phyloP scores from a whole-genome alignment of 1,284 basidiomycete genomes.

The Papiliotrema flavescens region DNA sequence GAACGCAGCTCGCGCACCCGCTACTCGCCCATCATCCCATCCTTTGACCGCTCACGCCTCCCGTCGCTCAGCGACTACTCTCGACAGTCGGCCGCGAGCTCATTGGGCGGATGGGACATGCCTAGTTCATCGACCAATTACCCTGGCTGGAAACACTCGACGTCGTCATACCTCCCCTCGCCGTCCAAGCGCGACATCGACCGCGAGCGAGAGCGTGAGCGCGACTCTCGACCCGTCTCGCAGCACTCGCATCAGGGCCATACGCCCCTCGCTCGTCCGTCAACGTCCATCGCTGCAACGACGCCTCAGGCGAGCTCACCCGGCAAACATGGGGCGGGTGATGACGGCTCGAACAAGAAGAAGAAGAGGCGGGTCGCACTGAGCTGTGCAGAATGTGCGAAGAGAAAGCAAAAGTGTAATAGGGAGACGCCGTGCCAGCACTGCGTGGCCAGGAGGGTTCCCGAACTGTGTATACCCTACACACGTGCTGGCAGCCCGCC shows the following conservation, averaged over 20 bases:
- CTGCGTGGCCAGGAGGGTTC: conserved; percentile 38
- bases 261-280: not conserved
- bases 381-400: conserved; percentile 43
- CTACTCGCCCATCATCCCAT: not conserved
- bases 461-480: conserved; percentile 39
- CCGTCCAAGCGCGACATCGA: not conserved
- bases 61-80: not conserved
- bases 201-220: not conserved
- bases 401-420: conserved; percentile 46
- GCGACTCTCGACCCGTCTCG: not conserved
- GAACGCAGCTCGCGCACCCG: not conserved
- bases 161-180: not conserved
- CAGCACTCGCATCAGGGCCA: not conserved
- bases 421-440: conserved; percentile 46
- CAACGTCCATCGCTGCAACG: not conserved
- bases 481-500: conserved; percentile 18
- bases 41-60: not conserved
- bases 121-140: not conserved
- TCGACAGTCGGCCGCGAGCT: not conserved
- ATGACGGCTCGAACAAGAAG: conserved; percentile 27
- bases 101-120: not conserved
- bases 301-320: not conserved
- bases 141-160: not conserved
- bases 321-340: not conserved
- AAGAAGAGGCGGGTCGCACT: conserved; percentile 44